These are phyloP conservation scores for Gyrodon lividus DNA, from an alignment of 768 basidiomycete genomes.

Conservation along the genomic window DNA sequence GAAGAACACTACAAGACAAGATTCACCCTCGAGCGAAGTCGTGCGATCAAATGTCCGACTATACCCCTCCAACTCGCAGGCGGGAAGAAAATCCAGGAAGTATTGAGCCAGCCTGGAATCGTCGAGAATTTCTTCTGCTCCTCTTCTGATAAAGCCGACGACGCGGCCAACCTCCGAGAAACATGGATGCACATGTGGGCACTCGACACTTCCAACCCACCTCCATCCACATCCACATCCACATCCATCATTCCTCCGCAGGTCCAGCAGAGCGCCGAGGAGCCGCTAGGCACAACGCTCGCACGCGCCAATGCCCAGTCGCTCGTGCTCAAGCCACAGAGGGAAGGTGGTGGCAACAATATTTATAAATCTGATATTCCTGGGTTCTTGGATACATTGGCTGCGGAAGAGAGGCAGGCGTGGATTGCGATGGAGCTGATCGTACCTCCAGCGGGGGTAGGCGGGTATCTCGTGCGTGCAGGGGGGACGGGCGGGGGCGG, in stretches of 20 bases:
- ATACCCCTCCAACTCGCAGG: conserved; percentile 94
- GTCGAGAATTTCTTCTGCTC: conserved; percentile 71
- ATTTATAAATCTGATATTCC: conserved; percentile 86
- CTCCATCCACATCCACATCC: neutral
- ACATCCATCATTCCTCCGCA: neutral
- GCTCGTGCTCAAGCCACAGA: conserved; percentile 92
- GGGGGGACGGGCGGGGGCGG: conserved; percentile 31
- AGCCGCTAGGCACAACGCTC: conserved; percentile 20
- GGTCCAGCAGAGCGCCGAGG: neutral
- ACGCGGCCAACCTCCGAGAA: conserved; percentile 51
- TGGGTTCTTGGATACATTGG: conserved; percentile 64
- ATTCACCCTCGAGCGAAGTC: conserved; percentile 73
- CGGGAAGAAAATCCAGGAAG: conserved; percentile 93
- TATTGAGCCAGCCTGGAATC: conserved; percentile 68
- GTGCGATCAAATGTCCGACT: conserved; percentile 90
- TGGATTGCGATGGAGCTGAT: conserved; percentile 99
- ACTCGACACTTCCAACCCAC: conserved; percentile 38
- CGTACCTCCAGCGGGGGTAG: conserved; percentile 61
- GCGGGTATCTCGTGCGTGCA: conserved; percentile 77
- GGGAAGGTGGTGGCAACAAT: conserved; percentile 98
- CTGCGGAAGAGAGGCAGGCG: conserved; percentile 61
- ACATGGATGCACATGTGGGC: conserved; percentile 93
- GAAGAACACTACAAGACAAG: conserved; percentile 68
- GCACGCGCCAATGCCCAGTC: conserved; percentile 37
- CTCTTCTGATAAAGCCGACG: conserved; percentile 7